Conservation (phyloP, 2,329 filamentous ascomycete species). For the Fusarium sp. region DNA sequence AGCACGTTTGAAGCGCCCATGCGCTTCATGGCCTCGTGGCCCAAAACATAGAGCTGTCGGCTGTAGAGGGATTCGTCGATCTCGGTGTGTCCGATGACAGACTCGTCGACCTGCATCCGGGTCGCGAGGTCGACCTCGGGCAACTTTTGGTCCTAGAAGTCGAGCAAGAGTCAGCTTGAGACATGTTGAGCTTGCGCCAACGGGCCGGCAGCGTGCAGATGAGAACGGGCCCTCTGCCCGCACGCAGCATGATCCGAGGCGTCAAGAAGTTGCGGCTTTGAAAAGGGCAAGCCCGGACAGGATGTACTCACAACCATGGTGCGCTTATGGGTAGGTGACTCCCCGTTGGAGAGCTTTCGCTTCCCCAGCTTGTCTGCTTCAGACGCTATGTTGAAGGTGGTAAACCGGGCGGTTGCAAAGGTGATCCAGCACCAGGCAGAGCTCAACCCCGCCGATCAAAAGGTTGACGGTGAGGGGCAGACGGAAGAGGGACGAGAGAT, state of each 20-base stretch:
- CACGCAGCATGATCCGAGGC: conserved; percentile 13
- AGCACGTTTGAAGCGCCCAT: conserved; percentile 98
- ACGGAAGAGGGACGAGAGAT: neutral
- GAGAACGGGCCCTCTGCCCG: neutral
- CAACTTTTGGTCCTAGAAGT: conserved; percentile 62
- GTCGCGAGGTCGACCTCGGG: conserved; percentile 72
- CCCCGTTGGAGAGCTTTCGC: conserved; percentile 74
- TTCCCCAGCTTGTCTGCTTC: conserved; percentile 70
- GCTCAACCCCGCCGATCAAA: conserved; percentile 51
- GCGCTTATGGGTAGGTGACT: conserved; percentile 68
- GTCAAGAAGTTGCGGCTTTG: conserved; percentile 5
- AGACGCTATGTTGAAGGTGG: conserved; percentile 49
- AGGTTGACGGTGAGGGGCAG: conserved; percentile 26
- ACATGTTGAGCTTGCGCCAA: neutral
- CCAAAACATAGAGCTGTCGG: conserved; percentile 77
- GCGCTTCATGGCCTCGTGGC: conserved; percentile 94
- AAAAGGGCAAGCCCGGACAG: neutral
- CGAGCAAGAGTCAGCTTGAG: conserved; percentile 14
- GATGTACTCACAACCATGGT: conserved; percentile 68
- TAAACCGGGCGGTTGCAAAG: conserved; percentile 34
- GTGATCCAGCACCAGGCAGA: conserved; percentile 51
- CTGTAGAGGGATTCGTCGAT: conserved; percentile 82
- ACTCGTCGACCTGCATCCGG: conserved; percentile 74
- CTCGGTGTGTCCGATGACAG: conserved; percentile 65
- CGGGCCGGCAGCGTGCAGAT: neutral